Evolutionary conservation across 768 basidiomycete genomes (phyloP), one percentile per base, ranked within the genome.

Genomic region (Porphyrellus cyaneotinctus): DNA sequence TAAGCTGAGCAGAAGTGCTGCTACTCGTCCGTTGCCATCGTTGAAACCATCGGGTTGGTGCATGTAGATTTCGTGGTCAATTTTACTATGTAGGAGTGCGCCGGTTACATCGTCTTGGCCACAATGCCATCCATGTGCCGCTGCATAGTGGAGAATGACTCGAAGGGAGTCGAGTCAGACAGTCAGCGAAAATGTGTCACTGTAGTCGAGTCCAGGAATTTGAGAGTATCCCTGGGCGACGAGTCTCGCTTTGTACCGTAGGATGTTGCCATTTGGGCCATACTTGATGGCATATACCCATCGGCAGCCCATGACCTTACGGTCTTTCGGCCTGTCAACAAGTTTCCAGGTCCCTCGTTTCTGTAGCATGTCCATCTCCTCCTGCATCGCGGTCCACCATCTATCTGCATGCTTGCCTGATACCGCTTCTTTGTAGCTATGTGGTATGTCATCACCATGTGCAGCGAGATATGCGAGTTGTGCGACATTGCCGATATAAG

Each of bases 21-120:
- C 63, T 14, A 70, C 62, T 44, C 31, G 20, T 50, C 54, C 44
- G 65, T n/a, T 62, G n/a, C 68, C 51, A 26, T 71, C 67, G 1
- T 61, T 36, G 41, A 68, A 74, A 0, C 71, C 67, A 3, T 62
- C 57, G 0, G 74, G 74, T 57, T 75, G 73, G 9, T 42, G 2
- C 70, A 78, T 74, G 37, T 70, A 77, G 4, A 78, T 74, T 2
- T 61, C 57, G 31, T 75, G 72, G 36, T 43, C 52, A 13, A 57
- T 51, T n/a, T 43, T 26, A 20, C 50, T 52, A 12, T 58, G 39
- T 35, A 55, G 14, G 18, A 49, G 58, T 2, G 53, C 45, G 0
- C 57, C 45, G 2, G 41, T 60, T 2, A 58, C 42, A 6, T 60
- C 28, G 3, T 54, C 56, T 47, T 60, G 56, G 1, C 48, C n/a